Base-by-base conservation (phyloP, 352 stramenopile species). In the Globisporangium nodosum region DNA sequence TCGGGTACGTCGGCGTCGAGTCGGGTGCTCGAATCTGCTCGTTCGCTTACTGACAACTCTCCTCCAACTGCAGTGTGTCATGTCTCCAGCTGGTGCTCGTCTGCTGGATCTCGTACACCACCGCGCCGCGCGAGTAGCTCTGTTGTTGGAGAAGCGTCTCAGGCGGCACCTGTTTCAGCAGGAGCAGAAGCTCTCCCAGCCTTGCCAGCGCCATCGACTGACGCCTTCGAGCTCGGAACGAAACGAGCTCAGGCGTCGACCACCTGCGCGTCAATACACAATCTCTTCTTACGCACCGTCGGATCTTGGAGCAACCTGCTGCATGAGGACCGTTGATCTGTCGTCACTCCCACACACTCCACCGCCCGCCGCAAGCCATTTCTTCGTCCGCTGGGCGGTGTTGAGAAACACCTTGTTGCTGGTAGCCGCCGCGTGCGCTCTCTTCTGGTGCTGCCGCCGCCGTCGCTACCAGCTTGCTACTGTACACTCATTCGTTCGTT, bases 81-180 rank as follows among this genome's bases (percentile, higher is more conserved):
- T 92, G 83, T 61, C 69, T 92, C 60, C 83, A 92, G 56, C 78
- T 92, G 16, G 67, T 92, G 43, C 69, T 92, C 35, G 80, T 92
- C 16, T 90, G 74, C 61, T 92, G 78, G 80, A 92, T 90, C 66
- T 92, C 83, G 33, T 92, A 92, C 76, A 92, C 80, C 48, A 91
- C 80, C 4, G 72, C 82, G 31, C 82, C 82, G 21, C 76, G 69
- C 6, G 68, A 89, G 49, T 88, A 81, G 56, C 60, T 43, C 20
- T 3, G 16, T 31, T 15, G 52, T 39, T 49, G n/a, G 6, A 5
- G 43, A 11, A n/a, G 43, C 43, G 43, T 8, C 11, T 49, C n/a
- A 20, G 11, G n/a, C n/a, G 7, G 5, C 43, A 6, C 11, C 20
- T 31, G 7, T 15, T 7, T 13, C 46, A 33, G 20, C 47, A 52